Conservation (phyloP, 768 basidiomycete species). For the Termitomyces sp. region DNA sequence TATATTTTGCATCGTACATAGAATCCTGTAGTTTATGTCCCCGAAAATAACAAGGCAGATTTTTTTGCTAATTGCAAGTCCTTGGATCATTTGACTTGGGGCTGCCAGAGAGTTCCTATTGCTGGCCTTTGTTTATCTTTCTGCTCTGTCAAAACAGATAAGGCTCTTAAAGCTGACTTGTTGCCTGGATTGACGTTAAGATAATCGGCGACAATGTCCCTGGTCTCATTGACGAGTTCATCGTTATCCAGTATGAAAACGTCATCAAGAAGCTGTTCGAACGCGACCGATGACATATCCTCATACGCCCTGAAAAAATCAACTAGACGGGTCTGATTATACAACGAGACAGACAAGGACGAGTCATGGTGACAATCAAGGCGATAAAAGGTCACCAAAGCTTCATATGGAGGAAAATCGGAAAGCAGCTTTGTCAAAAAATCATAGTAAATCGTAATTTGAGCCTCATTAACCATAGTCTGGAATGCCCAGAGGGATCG, state of each 20-base stretch:
- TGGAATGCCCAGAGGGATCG: constrained; percentile 9
- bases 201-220: background rate
- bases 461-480: constrained; percentile 6
- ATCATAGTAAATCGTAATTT: background rate
- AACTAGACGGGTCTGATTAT: constrained; percentile 3
- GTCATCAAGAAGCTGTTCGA: constrained; percentile 1
- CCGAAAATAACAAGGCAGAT: background rate
- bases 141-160: background rate
- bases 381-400: constrained; percentile 2
- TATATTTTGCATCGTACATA: background rate
- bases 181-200: background rate
- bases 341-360: background rate
- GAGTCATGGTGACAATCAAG: background rate
- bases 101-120: background rate
- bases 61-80: background rate
- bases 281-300: constrained; percentile 1
- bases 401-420: constrained; percentile 3
- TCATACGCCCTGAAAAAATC: background rate
- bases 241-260: background rate
- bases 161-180: background rate
- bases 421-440: constrained; percentile 2
- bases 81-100: background rate
- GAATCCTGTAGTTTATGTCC: background rate
- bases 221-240: background rate
- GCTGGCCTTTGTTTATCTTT: background rate